phyloP scores from a whole-genome alignment of 2,329 filamentous ascomycete genomes.

The Gnomoniopsis sp. region DNA sequence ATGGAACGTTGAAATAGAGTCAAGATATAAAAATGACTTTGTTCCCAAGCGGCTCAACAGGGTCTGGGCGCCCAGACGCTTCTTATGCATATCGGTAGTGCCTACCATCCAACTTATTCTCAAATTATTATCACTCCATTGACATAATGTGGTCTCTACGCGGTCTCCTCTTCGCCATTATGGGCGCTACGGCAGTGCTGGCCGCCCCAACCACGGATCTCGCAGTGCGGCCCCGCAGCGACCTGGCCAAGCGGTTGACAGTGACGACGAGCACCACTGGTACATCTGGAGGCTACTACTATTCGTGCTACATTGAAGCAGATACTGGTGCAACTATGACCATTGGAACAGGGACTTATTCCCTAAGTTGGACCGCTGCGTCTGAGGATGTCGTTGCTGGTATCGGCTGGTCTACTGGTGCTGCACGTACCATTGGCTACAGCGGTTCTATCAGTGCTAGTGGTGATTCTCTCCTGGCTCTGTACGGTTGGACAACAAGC shows the following conservation, averaged over 20 bases:
- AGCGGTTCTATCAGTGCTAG: conserved; percentile 1
- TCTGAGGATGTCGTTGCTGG: conserved; percentile 10
- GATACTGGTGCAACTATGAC: conserved; percentile 5
- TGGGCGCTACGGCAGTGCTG: neutral
- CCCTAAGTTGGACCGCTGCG: conserved; percentile 1
- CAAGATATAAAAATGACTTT: neutral
- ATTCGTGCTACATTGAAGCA: conserved; percentile 8
- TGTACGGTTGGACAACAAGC: conserved; percentile 31
- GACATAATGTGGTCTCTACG: conserved; percentile 4
- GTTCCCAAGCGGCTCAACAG: neutral
- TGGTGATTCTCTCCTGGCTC: conserved; percentile 7
- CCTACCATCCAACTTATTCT: neutral
- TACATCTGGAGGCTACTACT: conserved; percentile 1
- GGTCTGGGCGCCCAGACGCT: neutral
- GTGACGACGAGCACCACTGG: conserved; percentile 2
- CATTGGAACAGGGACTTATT: conserved; percentile 6
- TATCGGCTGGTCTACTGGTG: conserved; percentile 9
- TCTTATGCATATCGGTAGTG: neutral
- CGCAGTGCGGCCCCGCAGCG: neutral
- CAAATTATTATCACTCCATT: neutral
- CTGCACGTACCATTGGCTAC: conserved; percentile 11
- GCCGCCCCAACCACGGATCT: conserved; percentile 6
- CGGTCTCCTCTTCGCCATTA: neutral
- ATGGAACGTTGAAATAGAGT: neutral
- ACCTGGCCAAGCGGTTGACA: conserved; percentile 8